phyloP scores from a whole-genome alignment of 352 stramenopile species.

The Pythium aquatile region DNA sequence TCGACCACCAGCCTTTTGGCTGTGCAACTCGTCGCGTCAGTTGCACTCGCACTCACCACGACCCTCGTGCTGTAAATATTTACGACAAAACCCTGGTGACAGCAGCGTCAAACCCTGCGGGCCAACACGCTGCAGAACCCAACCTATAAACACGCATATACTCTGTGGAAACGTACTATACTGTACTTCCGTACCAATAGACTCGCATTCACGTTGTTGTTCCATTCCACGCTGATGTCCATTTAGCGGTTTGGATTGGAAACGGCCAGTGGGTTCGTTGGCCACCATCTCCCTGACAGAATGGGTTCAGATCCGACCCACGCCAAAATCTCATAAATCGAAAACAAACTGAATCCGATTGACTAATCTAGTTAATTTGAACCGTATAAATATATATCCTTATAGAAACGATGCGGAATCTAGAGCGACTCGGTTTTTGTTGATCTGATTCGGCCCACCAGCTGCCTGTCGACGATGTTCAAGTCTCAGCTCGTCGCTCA shows the following conservation, averaged over 20 bases:
- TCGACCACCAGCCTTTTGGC: not conserved
- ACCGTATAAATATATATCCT: not conserved
- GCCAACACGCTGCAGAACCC: no score
- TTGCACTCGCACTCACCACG: not conserved
- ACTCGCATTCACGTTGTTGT: no score
- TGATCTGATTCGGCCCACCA: not conserved
- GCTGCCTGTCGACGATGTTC: not conserved
- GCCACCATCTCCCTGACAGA: not conserved
- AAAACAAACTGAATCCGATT: not conserved
- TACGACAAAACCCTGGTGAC: not conserved
- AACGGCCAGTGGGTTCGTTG: no score
- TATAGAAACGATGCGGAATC: not conserved
- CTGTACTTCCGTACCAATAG: no score
- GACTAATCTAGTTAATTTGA: not conserved
- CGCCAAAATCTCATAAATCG: not conserved
- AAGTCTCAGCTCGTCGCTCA: constrained; percentile 5
- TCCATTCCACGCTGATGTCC: no score
- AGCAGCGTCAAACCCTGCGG: no score
- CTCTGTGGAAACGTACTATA: no score
- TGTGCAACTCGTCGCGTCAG: not conserved
- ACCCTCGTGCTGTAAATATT: constrained; percentile 11
- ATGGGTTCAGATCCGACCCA: not conserved
- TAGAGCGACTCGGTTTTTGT: not conserved
- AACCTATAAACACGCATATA: no score
- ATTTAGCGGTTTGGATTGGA: no score